Percentiles rank a stretch among this genome's conserved stretches.
Evolutionary conservation across 2,329 filamentous ascomycete genomes (phyloP).

Genomic region (Trichoderma citrinoviride): DNA sequence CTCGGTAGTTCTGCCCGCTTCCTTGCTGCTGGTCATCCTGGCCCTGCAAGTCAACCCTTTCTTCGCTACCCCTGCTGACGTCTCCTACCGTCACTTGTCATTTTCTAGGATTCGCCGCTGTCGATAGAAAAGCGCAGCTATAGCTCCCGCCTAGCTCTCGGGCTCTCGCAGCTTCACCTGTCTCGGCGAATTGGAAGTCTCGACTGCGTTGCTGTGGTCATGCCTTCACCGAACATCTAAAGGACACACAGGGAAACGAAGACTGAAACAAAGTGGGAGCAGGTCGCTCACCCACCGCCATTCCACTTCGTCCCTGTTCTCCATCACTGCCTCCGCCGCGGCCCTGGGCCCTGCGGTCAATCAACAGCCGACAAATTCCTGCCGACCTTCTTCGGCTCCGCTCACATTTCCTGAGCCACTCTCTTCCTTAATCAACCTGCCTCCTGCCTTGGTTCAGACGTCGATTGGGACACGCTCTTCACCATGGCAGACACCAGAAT

Average conservation of each 20-base stretch:
- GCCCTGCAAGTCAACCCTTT: constrained; percentile 20
- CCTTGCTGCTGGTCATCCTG: constrained; percentile 18
- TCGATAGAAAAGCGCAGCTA: constrained; percentile 12
- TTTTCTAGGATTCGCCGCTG: constrained; percentile 4
- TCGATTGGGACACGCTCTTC: background rate
- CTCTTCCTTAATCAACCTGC: background rate
- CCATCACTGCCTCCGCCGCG: background rate
- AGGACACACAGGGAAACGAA: background rate
- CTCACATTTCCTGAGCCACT: background rate
- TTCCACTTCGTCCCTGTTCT: constrained; percentile 6
- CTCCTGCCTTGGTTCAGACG: background rate
- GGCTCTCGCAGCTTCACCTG: background rate
- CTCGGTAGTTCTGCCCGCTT: constrained; percentile 10
- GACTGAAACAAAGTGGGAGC: background rate
- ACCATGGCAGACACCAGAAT: constrained; percentile 30
- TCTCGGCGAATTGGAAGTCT: background rate
- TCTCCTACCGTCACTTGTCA: constrained; percentile 19
- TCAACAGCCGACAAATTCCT: background rate
- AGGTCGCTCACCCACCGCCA: constrained; percentile 11
- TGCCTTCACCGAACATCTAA: constrained; percentile 3
- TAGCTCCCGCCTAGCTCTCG: background rate
- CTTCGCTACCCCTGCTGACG: constrained; percentile 22
- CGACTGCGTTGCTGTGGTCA: constrained; percentile 7
- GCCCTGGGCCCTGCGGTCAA: background rate
- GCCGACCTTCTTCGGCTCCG: constrained; percentile 3